phyloP scores from a whole-genome alignment of 1,139 yeast species.

The Sugiyamaella pinicola region DNA sequence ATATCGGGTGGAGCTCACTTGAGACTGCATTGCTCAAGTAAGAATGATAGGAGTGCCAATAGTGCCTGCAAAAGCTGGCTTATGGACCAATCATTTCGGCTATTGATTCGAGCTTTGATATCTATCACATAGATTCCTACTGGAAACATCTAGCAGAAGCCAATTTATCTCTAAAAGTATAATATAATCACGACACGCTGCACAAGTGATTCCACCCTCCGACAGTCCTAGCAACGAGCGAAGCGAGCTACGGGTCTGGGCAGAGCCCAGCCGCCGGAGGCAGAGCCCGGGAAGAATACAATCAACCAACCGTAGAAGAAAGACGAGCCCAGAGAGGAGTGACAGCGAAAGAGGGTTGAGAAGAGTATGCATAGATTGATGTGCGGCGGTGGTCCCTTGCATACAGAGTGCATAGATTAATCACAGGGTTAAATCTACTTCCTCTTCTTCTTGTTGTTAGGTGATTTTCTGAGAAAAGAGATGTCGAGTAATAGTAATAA shows the following conservation, averaged over 20 bases:
- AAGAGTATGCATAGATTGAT: not conserved
- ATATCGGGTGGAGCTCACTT: not conserved
- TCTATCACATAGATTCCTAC: too few species aligned
- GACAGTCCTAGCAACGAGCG: not conserved
- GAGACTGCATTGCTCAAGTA: too few species aligned
- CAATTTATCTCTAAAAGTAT: too few species aligned
- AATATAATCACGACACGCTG: too few species aligned
- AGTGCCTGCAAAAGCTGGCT: too few species aligned
- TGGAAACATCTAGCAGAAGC: too few species aligned
- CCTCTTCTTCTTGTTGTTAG: too few species aligned
- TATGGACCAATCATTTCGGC: too few species aligned
- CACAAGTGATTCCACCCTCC: not conserved
- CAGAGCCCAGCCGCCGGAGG: not conserved
- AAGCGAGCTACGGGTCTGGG: not conserved
- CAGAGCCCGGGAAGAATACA: not conserved
- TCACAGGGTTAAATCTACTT: not conserved
- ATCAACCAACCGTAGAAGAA: too few species aligned
- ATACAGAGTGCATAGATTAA: not conserved
- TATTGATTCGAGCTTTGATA: too few species aligned
- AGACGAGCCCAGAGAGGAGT: not conserved
- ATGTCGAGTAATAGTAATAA: slow-evolving; percentile 19
- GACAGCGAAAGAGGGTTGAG: not conserved
- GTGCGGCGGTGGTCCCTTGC: slow-evolving; percentile 3
- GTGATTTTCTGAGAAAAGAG: too few species aligned
- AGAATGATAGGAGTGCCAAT: too few species aligned